Conservation (phyloP, 2,329 filamentous ascomycete species). For the Ceratocystis cacaofunesta region DNA sequence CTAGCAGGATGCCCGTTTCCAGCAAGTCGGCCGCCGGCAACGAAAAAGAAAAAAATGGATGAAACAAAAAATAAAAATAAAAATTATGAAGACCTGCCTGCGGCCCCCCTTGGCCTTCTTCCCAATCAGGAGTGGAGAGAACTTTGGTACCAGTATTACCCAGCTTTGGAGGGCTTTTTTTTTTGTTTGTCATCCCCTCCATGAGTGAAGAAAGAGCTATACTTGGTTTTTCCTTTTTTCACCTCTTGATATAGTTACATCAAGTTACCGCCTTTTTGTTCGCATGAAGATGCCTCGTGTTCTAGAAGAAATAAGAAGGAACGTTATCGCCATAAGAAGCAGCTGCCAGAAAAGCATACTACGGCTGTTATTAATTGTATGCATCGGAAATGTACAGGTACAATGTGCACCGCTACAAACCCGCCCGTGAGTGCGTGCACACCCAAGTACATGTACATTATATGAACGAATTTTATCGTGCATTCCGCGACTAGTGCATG, state of each 20-base stretch:
- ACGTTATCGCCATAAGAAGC: background rate
- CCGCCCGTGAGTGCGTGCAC: too few species aligned
- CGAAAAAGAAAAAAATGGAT: background rate
- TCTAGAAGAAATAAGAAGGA: background rate
- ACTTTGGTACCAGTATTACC: too few species aligned
- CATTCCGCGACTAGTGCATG: background rate
- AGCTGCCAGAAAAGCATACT: background rate
- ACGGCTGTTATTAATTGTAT: background rate
- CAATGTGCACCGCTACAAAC: too few species aligned
- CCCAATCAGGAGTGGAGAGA: background rate
- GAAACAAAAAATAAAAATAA: background rate
- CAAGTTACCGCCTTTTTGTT: background rate
- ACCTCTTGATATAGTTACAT: background rate
- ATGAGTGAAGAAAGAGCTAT: background rate
- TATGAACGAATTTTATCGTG: background rate
- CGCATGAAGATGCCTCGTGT: background rate
- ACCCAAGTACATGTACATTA: background rate
- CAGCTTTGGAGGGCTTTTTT: background rate
- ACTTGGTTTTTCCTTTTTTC: background rate
- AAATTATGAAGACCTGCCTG: background rate
- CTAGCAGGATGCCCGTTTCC: conserved; percentile 3
- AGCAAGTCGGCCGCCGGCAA: conserved; percentile 2
- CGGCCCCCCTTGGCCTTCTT: background rate
- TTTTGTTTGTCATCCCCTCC: background rate
- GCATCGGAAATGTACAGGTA: too few species aligned